Conservation (phyloP, 768 basidiomycete genomes). For the Xerocomus potaroensis region DNA sequence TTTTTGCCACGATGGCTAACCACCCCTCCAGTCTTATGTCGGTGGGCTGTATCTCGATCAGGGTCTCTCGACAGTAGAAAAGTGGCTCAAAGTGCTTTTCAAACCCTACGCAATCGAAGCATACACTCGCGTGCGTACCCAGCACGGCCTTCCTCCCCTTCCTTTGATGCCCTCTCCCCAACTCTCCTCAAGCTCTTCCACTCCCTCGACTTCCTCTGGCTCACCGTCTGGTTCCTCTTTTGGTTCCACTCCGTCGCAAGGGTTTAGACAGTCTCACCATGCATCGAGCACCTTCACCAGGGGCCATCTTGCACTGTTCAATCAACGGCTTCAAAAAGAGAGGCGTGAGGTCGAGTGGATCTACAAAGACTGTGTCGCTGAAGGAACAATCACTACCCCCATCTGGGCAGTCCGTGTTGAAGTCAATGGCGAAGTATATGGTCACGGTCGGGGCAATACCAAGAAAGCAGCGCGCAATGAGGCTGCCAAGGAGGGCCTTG, state of each 20-base stretch:
- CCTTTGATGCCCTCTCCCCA: conserved; percentile 26
- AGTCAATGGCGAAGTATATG: conserved; percentile 57
- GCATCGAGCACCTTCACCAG: conserved; percentile 27
- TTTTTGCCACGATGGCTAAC: not conserved
- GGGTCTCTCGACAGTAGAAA: conserved; percentile 50
- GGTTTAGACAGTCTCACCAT: not conserved
- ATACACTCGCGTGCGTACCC: conserved; percentile 57
- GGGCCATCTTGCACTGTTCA: conserved; percentile 78
- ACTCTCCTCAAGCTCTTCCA: conserved; percentile 13
- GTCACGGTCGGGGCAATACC: conserved; percentile 62
- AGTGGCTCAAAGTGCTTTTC: conserved; percentile 63
- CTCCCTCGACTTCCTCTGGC: conserved; percentile 13
- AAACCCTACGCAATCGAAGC: conserved; percentile 58
- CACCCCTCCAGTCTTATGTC: conserved; percentile 59
- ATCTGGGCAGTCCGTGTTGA: conserved; percentile 68
- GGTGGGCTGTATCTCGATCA: conserved; percentile 75
- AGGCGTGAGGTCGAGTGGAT: conserved; percentile 65
- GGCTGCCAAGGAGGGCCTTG: conserved; percentile 71
- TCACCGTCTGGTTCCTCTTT: not conserved
- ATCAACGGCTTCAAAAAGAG: conserved; percentile 64
- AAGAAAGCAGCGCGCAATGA: conserved; percentile 81
- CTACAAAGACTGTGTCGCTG: conserved; percentile 46
- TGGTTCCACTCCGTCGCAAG: not conserved
- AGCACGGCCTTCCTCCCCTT: conserved; percentile 60
- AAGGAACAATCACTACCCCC: conserved; percentile 62